Evolutionary conservation across 2,329 filamentous ascomycete genomes (phyloP).

Genomic region (Aspergillus sojae): DNA sequence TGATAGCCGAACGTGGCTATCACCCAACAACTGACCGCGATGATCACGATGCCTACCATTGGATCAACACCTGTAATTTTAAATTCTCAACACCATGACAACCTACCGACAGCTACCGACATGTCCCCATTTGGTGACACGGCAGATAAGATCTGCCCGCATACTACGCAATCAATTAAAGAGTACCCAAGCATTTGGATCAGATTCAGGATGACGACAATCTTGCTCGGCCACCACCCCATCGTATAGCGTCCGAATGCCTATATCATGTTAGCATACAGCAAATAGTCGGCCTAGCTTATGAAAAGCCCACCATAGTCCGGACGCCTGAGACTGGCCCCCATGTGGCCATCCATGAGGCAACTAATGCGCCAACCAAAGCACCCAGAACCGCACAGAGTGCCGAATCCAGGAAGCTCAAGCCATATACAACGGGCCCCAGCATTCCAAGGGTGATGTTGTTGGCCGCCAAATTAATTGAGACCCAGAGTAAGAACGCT

Average conservation of each 20-base stretch:
- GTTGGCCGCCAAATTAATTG: slow-evolving; percentile 64
- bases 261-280: slow-evolving; percentile 28
- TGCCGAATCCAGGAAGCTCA: slow-evolving; percentile 61
- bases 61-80: slow-evolving; percentile 9
- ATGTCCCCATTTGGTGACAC: slow-evolving; percentile 61
- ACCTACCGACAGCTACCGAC: slow-evolving; percentile 62
- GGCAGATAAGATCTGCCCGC: slow-evolving; percentile 69
- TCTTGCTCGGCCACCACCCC: slow-evolving; percentile 67
- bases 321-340: slow-evolving; percentile 64
- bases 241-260: slow-evolving; percentile 64
- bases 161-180: slow-evolving; percentile 66
- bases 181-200: slow-evolving; percentile 65
- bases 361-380: slow-evolving; percentile 56
- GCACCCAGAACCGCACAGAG: slow-evolving; percentile 61
- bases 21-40: slow-evolving; percentile 63
- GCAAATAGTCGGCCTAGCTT: neutral
- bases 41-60: slow-evolving; percentile 58
- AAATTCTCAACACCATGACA: neutral
- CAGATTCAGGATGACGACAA: slow-evolving; percentile 65
- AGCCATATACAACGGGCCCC: slow-evolving; percentile 59
- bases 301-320: slow-evolving; percentile 53
- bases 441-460: slow-evolving; percentile 68
- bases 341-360: slow-evolving; percentile 65
- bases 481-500: slow-evolving; percentile 62
- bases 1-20: slow-evolving; percentile 70